phyloP scores from a whole-genome alignment of 2,329 filamentous ascomycete genomes.

The Ophiostoma populinum region DNA sequence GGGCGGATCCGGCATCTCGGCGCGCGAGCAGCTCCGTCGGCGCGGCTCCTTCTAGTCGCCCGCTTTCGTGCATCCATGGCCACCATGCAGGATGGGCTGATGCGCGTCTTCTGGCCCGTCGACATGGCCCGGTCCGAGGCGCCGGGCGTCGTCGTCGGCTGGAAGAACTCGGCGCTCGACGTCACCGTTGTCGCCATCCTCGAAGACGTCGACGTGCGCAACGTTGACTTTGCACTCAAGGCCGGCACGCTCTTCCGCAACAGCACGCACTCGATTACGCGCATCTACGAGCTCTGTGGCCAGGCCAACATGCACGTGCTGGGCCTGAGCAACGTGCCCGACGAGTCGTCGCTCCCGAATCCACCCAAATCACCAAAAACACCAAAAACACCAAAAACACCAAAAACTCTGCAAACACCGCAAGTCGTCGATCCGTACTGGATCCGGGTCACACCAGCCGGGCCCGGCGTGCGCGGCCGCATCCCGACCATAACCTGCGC shows the following conservation, averaged over 20 bases:
- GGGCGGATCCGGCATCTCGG: constrained; percentile 67
- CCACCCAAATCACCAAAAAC: background rate
- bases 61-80: constrained; percentile 11
- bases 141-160: constrained; percentile 81
- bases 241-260: constrained; percentile 70
- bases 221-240: constrained; percentile 76
- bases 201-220: constrained; percentile 73
- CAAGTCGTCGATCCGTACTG: constrained; percentile 41
- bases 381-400: background rate
- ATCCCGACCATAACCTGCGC: constrained; percentile 61
- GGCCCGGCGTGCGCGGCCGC: constrained; percentile 22
- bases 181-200: constrained; percentile 79
- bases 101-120: constrained; percentile 97
- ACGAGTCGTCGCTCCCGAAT: constrained; percentile 12
- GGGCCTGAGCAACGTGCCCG: constrained; percentile 56
- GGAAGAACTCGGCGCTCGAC: constrained; percentile 83
- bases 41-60: constrained; percentile 92
- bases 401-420: background rate
- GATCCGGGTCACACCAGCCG: constrained; percentile 43
- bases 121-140: constrained; percentile 56
- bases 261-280: constrained; percentile 59
- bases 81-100: constrained; percentile 51
- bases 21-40: constrained; percentile 83
- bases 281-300: constrained; percentile 74
- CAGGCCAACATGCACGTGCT: constrained; percentile 70